Evolutionary conservation across 1,139 yeast species (phyloP).

Genomic region (Yamadazyma epiphylla): DNA sequence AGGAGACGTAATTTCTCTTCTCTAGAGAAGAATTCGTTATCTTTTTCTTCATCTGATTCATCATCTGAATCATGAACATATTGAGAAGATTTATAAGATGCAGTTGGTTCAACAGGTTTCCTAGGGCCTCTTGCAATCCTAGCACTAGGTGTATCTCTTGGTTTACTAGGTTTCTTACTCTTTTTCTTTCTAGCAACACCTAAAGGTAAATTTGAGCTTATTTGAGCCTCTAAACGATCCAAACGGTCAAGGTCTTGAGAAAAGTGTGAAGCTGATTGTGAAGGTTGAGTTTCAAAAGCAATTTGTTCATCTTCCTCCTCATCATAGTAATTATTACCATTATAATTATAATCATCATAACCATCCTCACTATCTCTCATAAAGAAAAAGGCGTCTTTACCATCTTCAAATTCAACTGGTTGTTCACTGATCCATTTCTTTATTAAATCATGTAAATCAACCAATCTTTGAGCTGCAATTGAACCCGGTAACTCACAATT

Average conservation of each 20-base stretch:
- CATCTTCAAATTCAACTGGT: conserved; percentile 40
- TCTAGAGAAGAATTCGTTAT: conserved; percentile 50
- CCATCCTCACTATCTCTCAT: conserved; percentile 24
- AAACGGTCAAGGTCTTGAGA: conserved; percentile 27
- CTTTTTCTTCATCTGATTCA: conserved; percentile 59
- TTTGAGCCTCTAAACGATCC: conserved; percentile 28
- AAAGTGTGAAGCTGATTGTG: conserved; percentile 13
- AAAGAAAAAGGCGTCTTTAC: conserved; percentile 34
- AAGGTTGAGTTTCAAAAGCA: conserved; percentile 33
- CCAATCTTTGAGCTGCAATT: conserved; percentile 16
- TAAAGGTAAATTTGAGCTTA: conserved; percentile 2
- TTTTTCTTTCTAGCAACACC: conserved; percentile 14
- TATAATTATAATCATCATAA: conserved; percentile 16
- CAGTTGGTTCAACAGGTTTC: conserved; percentile 12
- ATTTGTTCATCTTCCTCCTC: conserved; percentile 23
- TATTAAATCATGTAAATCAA: conserved; percentile 21
- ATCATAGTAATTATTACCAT: conserved; percentile 14
- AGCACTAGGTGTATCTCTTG: conserved; percentile 1
- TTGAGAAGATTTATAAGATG: conserved; percentile 42
- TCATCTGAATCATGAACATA: conserved; percentile 64
- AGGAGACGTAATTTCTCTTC: conserved; percentile 52
- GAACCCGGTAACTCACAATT: conserved; percentile 24
- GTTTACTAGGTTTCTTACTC: background rate
- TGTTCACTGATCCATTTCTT: conserved; percentile 29
- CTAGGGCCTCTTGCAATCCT: conserved; percentile 1